Conservation (phyloP, 129 eudicot genomes). For the Gnaphalium uliginosum region DNA sequence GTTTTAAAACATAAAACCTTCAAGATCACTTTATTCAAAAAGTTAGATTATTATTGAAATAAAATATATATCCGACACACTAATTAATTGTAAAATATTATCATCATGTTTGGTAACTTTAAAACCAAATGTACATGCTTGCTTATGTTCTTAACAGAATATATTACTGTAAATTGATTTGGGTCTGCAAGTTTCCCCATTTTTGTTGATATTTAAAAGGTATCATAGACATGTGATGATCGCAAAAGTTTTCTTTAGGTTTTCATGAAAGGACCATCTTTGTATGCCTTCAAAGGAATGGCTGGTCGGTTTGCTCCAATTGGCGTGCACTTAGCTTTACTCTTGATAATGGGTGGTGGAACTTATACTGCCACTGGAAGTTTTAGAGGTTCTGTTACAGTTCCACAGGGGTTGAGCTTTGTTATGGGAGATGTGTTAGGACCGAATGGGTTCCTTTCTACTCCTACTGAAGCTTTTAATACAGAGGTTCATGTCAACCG, state of each 20-base stretch:
- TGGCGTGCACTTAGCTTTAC: conserved; percentile 92
- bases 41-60: not conserved
- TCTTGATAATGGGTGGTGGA: conserved; percentile 87
- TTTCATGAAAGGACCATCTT: conserved; percentile 77
- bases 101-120: not conserved
- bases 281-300: conserved; percentile 92
- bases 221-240: not conserved
- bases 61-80: not conserved
- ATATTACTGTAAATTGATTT: not conserved
- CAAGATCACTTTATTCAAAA: not conserved
- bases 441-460: conserved; percentile 82
- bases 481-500: conserved; percentile 93
- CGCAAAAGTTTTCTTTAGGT: conserved; percentile 45
- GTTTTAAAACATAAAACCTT: not conserved
- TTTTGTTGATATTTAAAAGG: not conserved
- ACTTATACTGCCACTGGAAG: conserved; percentile 90
- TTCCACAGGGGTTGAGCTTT: conserved; percentile 94
- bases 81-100: too few relatives aligned
- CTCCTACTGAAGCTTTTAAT: conserved; percentile 78
- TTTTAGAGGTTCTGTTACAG: conserved; percentile 85
- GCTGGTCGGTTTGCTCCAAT: conserved; percentile 97
- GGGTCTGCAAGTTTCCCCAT: not conserved
- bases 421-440: conserved; percentile 88
- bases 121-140: not conserved
- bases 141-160: not conserved